Evolutionary conservation across 768 basidiomycete species (phyloP).

Genomic region (Psilocybe cubensis): DNA sequence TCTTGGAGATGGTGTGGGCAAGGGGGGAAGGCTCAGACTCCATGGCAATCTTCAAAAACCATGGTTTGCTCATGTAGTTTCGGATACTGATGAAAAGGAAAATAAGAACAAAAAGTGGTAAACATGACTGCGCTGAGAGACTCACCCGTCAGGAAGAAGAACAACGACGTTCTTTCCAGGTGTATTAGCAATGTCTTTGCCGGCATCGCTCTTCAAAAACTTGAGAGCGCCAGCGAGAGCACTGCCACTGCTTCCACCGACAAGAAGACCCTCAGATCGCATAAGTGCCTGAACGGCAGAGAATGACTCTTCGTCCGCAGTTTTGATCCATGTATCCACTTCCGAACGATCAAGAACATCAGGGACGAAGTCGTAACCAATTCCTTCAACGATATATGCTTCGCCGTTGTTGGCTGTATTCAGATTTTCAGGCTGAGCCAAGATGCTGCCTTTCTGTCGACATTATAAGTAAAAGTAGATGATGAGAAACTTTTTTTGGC

Average conservation of each 20-base stretch:
- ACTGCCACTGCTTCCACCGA: slow-evolving; percentile 94
- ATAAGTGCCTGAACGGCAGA: slow-evolving; percentile 75
- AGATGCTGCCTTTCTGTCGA: slow-evolving; percentile 82
- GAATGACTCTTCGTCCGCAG: slow-evolving; percentile 80
- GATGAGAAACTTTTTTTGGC: slow-evolving; percentile 24
- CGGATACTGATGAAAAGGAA: slow-evolving; percentile 59
- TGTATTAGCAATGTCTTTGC: slow-evolving; percentile 61
- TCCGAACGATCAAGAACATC: slow-evolving; percentile 75
- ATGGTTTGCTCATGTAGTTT: slow-evolving; percentile 94
- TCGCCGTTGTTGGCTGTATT: slow-evolving; percentile 55
- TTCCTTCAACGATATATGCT: slow-evolving; percentile 90
- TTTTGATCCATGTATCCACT: slow-evolving; percentile 87
- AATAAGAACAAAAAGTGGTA: slow-evolving; percentile 5
- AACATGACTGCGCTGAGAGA: slow-evolving; percentile 3
- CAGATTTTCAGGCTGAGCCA: slow-evolving; percentile 71
- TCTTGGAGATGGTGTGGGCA: slow-evolving; percentile 45
- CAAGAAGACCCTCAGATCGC: slow-evolving; percentile 84
- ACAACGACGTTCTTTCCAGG: slow-evolving; percentile 88
- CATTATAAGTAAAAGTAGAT: slow-evolving; percentile 3
- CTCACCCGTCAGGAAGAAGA: slow-evolving; percentile 88
- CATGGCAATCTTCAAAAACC: slow-evolving; percentile 80
- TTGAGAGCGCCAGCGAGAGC: slow-evolving; percentile 75
- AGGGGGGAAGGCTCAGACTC: slow-evolving; percentile 56
- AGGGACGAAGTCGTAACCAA: slow-evolving; percentile 94
- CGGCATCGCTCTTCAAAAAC: slow-evolving; percentile 77